A percentile compares a stretch with the other conserved stretches of the same genome.
These are phyloP conservation scores for Cyphellophora attinorum DNA, from an alignment of 2,329 filamentous ascomycete species.

Conservation along the genomic window DNA sequence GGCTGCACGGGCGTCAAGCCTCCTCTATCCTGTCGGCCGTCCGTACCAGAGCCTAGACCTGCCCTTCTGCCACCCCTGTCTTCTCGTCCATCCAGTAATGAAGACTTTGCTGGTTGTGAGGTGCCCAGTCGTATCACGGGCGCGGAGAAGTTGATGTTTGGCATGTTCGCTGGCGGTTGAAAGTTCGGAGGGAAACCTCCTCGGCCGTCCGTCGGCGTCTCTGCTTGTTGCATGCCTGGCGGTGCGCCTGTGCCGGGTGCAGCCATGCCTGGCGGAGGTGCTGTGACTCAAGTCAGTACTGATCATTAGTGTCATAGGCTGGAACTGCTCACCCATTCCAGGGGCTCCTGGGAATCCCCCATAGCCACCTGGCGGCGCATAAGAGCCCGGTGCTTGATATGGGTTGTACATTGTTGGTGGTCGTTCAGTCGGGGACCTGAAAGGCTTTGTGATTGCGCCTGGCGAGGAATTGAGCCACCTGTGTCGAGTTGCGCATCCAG, in stretches of 20 bases:
- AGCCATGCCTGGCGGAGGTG: constrained; percentile 70
- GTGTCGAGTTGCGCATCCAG: too few relatives aligned
- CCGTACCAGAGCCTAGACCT: constrained; percentile 49
- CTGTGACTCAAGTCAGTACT: constrained; percentile 40
- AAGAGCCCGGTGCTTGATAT: constrained; percentile 37
- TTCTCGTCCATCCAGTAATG: constrained; percentile 33
- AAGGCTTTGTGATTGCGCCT: too few relatives aligned
- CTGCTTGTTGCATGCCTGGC: constrained; percentile 68
- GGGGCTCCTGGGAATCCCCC: constrained; percentile 64
- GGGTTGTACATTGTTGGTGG: constrained; percentile 6
- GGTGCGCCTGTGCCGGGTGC: constrained; percentile 69
- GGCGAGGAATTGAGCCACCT: too few relatives aligned
- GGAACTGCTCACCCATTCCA: constrained; percentile 69
- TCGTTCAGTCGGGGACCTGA: background rate
- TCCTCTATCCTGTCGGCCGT: constrained; percentile 22
- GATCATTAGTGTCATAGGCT: too few relatives aligned
- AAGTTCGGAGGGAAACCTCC: constrained; percentile 75
- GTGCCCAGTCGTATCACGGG: constrained; percentile 91
- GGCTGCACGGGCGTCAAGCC: constrained; percentile 65
- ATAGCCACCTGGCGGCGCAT: constrained; percentile 67
- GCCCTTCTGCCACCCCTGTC: constrained; percentile 38
- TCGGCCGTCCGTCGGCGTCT: constrained; percentile 65
- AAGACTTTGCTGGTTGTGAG: constrained; percentile 54
- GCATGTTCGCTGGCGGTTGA: constrained; percentile 81
- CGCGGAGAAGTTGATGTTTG: constrained; percentile 96